These are phyloP conservation scores for Setomelanomma holmii DNA, from an alignment of 2,329 filamentous ascomycete species.

Conservation along the genomic window DNA sequence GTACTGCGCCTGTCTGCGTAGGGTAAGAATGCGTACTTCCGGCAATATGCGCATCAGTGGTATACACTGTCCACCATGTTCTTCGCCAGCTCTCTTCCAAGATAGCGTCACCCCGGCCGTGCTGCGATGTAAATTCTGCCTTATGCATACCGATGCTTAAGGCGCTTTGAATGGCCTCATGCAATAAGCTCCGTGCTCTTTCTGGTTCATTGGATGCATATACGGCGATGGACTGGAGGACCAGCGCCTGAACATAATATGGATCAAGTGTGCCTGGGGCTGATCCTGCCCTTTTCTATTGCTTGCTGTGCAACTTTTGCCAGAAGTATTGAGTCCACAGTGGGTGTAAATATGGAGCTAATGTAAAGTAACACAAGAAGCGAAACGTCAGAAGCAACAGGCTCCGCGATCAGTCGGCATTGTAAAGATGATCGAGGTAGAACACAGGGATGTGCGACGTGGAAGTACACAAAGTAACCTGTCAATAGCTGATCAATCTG, in stretches of 20 bases:
- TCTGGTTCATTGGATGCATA: conserved; percentile 75
- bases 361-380: conserved; percentile 60
- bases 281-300: conserved; percentile 9
- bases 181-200: conserved; percentile 69
- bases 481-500: conserved; percentile 22
- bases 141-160: conserved; percentile 80
- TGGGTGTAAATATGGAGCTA: conserved; percentile 58
- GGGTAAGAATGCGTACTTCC: conserved; percentile 72
- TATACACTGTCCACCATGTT: conserved; percentile 85
- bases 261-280: conserved; percentile 12
- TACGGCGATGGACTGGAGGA: conserved; percentile 76
- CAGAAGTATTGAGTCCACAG: conserved; percentile 49
- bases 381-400: conserved; percentile 7
- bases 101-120: conserved; percentile 68
- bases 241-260: conserved; percentile 75
- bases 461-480: conserved; percentile 28
- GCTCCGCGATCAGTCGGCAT: conserved; percentile 6
- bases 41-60: conserved; percentile 80
- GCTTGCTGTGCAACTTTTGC: conserved; percentile 28
- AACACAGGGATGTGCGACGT: conserved; percentile 27
- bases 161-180: conserved; percentile 72
- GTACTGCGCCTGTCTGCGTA: conserved; percentile 68
- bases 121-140: conserved; percentile 65
- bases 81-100: conserved; percentile 82
- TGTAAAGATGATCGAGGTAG: conserved; percentile 24